Percentiles rank a stretch among this genome's conserved stretches.
Evolutionary conservation across 257 asterid species (phyloP).

Genomic region (Lantana camara): DNA sequence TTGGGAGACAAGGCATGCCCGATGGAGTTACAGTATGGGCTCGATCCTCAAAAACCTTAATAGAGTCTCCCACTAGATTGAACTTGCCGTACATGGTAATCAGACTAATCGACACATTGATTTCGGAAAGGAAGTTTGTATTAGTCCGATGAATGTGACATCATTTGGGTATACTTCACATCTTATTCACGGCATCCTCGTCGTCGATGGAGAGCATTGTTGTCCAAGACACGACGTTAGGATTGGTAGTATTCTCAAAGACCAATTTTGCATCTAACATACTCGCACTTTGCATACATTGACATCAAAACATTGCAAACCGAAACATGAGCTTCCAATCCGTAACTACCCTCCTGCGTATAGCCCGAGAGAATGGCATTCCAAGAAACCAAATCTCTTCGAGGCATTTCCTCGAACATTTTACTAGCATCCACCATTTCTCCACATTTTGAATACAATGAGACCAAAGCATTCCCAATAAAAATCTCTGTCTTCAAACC

Average conservation of each 20-base stretch:
- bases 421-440: constrained; percentile 54
- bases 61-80: constrained; percentile 46
- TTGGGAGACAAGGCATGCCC: too few species aligned
- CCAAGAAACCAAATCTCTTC: constrained; percentile 89
- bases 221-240: constrained; percentile 93
- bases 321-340: too few species aligned
- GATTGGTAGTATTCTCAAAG: too few species aligned
- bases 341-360: too few species aligned
- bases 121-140: constrained; percentile 66
- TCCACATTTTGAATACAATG: constrained; percentile 73
- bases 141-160: constrained; percentile 73
- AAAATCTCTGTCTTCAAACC: constrained; percentile 60
- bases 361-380: constrained; percentile 85
- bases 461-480: constrained; percentile 76
- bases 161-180: constrained; percentile 45
- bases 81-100: constrained; percentile 91
- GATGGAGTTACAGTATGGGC: too few species aligned
- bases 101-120: constrained; percentile 74
- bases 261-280: too few species aligned
- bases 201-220: constrained; percentile 74
- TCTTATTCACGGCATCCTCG: constrained; percentile 55
- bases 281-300: too few species aligned
- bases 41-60: constrained; percentile 68
- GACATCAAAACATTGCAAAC: too few species aligned
- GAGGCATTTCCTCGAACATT: constrained; percentile 56